Conservation (phyloP, 1,284 basidiomycete genomes). For the Athelia psychrophila region DNA sequence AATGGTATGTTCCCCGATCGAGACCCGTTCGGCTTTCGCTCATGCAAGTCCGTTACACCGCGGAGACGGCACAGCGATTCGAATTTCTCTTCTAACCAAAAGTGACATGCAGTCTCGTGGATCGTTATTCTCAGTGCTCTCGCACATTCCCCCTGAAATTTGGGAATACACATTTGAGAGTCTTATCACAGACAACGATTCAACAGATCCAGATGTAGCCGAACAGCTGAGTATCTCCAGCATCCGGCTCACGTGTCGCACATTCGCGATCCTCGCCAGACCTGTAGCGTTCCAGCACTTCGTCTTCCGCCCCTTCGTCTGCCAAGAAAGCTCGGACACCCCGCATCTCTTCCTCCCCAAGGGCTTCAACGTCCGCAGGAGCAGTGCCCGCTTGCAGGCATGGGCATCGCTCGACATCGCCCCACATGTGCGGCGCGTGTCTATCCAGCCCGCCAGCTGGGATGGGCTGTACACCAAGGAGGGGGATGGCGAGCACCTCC, state of each 20-base stretch:
- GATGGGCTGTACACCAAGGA: not conserved
- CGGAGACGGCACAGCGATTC: not conserved
- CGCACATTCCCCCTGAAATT: not conserved
- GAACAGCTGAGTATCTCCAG: not conserved
- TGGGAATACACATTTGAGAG: not conserved
- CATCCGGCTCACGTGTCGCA: not conserved
- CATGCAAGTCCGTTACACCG: not conserved
- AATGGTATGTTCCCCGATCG: not conserved
- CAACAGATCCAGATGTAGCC: not conserved
- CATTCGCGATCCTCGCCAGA: not conserved
- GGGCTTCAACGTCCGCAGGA: not conserved
- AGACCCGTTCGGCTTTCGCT: not conserved
- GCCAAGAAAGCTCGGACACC: not conserved
- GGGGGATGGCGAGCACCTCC: not conserved
- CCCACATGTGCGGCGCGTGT: not conserved
- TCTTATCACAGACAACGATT: too few species aligned
- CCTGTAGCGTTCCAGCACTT: not conserved
- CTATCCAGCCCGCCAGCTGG: not conserved
- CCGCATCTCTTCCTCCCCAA: not conserved
- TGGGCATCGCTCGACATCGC: not conserved
- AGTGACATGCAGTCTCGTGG: not conserved
- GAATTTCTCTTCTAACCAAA: not conserved
- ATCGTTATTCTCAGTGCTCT: not conserved
- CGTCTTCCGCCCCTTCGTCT: not conserved
- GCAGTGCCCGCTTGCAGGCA: not conserved